Conservation (phyloP, 768 basidiomycete genomes). For the Sistotremastrum niveocremeum region DNA sequence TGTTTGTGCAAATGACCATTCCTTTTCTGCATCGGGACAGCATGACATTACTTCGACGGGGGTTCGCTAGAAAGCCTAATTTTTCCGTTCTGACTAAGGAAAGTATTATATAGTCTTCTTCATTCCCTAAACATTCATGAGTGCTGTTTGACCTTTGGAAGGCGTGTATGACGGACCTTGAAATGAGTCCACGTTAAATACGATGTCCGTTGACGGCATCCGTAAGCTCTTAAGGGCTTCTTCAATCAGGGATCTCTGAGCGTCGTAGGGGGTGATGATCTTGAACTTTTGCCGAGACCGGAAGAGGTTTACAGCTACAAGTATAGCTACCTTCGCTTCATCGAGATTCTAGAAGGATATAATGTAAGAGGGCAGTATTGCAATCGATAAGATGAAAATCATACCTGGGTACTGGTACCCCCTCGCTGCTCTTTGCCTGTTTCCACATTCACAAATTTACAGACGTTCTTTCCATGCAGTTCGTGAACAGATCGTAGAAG, state of each 20-base stretch:
- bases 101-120: conserved; percentile 64
- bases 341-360: conserved; percentile 34
- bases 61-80: conserved; percentile 54
- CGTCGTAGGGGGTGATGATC: conserved; percentile 76
- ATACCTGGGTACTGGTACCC: conserved; percentile 28
- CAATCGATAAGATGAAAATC: not conserved
- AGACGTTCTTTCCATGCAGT: conserved; percentile 36
- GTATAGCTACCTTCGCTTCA: conserved; percentile 43
- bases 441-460: conserved; percentile 49
- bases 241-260: conserved; percentile 51
- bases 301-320: conserved; percentile 45
- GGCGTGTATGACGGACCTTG: conserved; percentile 39
- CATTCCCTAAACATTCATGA: conserved; percentile 45
- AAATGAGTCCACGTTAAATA: conserved; percentile 69
- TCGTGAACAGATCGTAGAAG: conserved; percentile 39
- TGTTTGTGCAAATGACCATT: conserved; percentile 62
- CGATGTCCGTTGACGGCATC: conserved; percentile 51
- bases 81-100: conserved; percentile 51
- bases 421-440: conserved; percentile 21
- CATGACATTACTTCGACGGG: conserved; percentile 77
- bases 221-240: conserved; percentile 31
- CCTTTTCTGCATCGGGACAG: conserved; percentile 65
- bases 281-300: conserved; percentile 33
- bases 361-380: not conserved
- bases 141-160: too few relatives aligned